Evolutionary conservation across 1,284 basidiomycete species (phyloP).

Genomic region (Cryptococcus deneoformans): DNA sequence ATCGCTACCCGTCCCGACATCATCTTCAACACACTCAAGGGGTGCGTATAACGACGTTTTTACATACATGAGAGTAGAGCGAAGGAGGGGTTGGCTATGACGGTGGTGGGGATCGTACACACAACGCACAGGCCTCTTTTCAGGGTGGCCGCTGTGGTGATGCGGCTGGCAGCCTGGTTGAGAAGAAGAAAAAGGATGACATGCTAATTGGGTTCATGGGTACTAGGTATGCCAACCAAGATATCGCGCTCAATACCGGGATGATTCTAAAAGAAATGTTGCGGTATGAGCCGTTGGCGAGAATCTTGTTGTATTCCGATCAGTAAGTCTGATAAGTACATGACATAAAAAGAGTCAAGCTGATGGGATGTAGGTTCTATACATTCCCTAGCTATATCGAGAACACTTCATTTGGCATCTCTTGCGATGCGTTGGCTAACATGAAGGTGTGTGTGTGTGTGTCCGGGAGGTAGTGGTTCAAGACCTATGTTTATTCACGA

Average conservation of each 20-base stretch:
- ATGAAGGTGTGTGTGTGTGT: slow-evolving; percentile 60
- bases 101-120: not conserved
- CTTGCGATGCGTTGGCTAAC: slow-evolving; percentile 95
- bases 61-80: too few species aligned
- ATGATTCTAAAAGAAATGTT: slow-evolving; percentile 99
- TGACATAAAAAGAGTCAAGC: not conserved
- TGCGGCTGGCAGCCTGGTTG: not conserved
- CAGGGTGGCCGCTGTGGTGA: not conserved
- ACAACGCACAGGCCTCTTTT: not conserved
- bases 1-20: slow-evolving; percentile 80
- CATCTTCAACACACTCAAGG: slow-evolving; percentile 76
- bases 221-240: slow-evolving; percentile 79
- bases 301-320: slow-evolving; percentile 88
- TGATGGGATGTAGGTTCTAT: slow-evolving; percentile 69
- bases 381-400: slow-evolving; percentile 96
- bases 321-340: slow-evolving; percentile 60
- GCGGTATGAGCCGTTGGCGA: slow-evolving; percentile 84
- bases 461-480: not conserved
- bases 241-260: slow-evolving; percentile 94
- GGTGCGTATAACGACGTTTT: slow-evolving; percentile 45
- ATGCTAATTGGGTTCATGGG: slow-evolving; percentile 2
- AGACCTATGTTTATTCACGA: not conserved
- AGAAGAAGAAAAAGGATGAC: not conserved
- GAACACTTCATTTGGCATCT: slow-evolving; percentile 95
- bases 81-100: not conserved